Evolutionary conservation across 192 early-diverging fungal genomes (phyloP), one percentile per base, ranked within the genome.

Genomic region (Obelidium mucronatum): DNA sequence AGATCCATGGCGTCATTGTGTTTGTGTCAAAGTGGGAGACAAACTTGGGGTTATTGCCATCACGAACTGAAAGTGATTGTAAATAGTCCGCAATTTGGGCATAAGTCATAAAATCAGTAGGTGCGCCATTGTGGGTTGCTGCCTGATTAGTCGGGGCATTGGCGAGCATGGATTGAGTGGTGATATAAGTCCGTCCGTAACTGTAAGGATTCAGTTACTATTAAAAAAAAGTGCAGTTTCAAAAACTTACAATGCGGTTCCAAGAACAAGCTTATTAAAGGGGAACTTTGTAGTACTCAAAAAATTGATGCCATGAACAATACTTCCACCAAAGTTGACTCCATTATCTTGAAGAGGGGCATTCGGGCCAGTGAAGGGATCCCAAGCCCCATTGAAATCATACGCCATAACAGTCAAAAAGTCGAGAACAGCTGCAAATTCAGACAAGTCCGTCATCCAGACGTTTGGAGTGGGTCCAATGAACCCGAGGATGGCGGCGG

Each of bases 21-120:
- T n/a, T n/a, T n/a, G n/a, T n/a, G n/a, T n/a, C n/a, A n/a, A n/a
- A 0, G 81, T 77, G 62, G 91, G 92, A 77, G 86, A 93, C 37
- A 95, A 48, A 90, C 91, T 93, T 13, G 94, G 94, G 0, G 92
- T 92, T 30, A 85, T 75, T 1, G 86, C n/a, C n/a, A n/a, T 87
- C 8, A 79, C 82, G 2, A 77, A 31, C 42, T 94, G 91, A 85
- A 89, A 92, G 64, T 86, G 79, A 15, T 6, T 44, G 42, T 11
- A 44, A 11, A 44, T 11, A 44, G 6, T 11, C 17, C 17, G 5
- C 6, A 44, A 44, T 5, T 11, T 5, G 5, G 6, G 5, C 17
- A 19, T 48, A 6, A 48, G 19, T 48, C 44, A 6, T 15, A 13
- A 24, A 0, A 31, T 24, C 58, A 13, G 58, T 8, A 8, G 6